phyloP scores from a whole-genome alignment of 768 basidiomycete species.

The Pulveroboletus sp. region DNA sequence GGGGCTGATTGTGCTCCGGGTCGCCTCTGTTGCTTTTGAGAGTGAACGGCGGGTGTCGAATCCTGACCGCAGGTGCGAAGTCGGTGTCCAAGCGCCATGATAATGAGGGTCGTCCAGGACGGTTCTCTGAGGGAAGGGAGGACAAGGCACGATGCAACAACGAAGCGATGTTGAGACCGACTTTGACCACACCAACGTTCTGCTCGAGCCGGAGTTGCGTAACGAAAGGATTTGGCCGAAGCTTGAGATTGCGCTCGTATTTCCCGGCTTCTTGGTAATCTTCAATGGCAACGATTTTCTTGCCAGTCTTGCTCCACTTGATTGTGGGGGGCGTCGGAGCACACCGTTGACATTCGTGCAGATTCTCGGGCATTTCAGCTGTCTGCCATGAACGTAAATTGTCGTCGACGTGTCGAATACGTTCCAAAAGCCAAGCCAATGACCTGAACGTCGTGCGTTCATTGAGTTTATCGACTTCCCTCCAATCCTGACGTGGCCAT shows the following conservation, averaged over 20 bases:
- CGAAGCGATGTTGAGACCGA: slow-evolving; percentile 86
- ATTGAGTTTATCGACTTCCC: slow-evolving; percentile 81
- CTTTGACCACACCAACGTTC: slow-evolving; percentile 66
- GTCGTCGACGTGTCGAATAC: slow-evolving; percentile 72
- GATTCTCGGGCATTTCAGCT: slow-evolving; percentile 43
- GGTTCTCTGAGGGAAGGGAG: slow-evolving; percentile 62
- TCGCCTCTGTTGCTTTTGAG: slow-evolving; percentile 78
- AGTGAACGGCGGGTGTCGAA: slow-evolving; percentile 60
- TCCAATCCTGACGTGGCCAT: slow-evolving; percentile 76
- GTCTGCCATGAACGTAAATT: slow-evolving; percentile 67
- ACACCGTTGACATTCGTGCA: slow-evolving; percentile 70
- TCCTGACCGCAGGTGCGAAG: slow-evolving; percentile 62
- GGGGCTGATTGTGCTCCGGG: slow-evolving; percentile 69
- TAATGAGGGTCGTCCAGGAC: slow-evolving; percentile 44
- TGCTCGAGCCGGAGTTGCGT: slow-evolving; percentile 73
- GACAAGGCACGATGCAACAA: slow-evolving; percentile 84
- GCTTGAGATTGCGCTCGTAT: slow-evolving; percentile 86
- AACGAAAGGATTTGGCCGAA: slow-evolving; percentile 81
- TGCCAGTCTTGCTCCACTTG: slow-evolving; percentile 65
- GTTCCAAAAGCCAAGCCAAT: slow-evolving; percentile 85
- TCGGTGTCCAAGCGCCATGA: slow-evolving; percentile 85
- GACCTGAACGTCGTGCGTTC: slow-evolving; percentile 79
- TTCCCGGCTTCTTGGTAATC: slow-evolving; percentile 84
- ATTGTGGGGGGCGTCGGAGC: slow-evolving; percentile 77
- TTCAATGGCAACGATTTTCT: slow-evolving; percentile 67